Conservation (phyloP, 2,329 filamentous ascomycete species). For the Penicillium fuscoglaucum region DNA sequence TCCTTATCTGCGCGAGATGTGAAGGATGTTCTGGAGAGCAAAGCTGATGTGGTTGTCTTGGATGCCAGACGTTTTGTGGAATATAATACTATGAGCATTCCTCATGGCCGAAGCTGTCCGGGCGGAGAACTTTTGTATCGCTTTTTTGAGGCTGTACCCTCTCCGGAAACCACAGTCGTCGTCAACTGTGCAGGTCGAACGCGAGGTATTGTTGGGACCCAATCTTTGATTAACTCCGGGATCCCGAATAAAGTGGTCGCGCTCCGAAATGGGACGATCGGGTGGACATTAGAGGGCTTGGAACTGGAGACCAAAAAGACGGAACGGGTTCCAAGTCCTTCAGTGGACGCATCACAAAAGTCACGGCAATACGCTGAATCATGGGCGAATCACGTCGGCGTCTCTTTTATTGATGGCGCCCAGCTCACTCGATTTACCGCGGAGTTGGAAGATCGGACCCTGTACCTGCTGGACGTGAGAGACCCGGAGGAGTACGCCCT, state of each 20-base stretch:
- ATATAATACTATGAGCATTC: constrained; percentile 37
- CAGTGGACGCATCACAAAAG: constrained; percentile 8
- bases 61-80: constrained; percentile 34
- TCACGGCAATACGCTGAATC: constrained; percentile 11
- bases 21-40: constrained; percentile 26
- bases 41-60: constrained; percentile 28
- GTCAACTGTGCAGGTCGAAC: constrained; percentile 37
- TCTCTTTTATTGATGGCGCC: constrained; percentile 1
- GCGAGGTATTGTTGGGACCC: constrained; percentile 34
- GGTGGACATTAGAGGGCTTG: constrained; percentile 33
- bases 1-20: constrained; percentile 29
- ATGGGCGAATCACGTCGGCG: constrained; percentile 16
- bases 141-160: constrained; percentile 30
- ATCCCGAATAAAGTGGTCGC: constrained; percentile 32
- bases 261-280: constrained; percentile 34
- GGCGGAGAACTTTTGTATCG: constrained; percentile 35
- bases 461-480: constrained; percentile 34
- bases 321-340: constrained; percentile 17
- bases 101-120: constrained; percentile 33
- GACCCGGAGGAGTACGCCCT: constrained; percentile 31
- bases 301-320: constrained; percentile 26
- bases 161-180: constrained; percentile 29
- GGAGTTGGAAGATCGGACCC: constrained; percentile 19
- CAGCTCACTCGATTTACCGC: constrained; percentile 13
- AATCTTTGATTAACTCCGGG: constrained; percentile 31